Evolutionary conservation across 2,329 filamentous ascomycete genomes (phyloP).

Genomic region (Lizonia empirigonia): DNA sequence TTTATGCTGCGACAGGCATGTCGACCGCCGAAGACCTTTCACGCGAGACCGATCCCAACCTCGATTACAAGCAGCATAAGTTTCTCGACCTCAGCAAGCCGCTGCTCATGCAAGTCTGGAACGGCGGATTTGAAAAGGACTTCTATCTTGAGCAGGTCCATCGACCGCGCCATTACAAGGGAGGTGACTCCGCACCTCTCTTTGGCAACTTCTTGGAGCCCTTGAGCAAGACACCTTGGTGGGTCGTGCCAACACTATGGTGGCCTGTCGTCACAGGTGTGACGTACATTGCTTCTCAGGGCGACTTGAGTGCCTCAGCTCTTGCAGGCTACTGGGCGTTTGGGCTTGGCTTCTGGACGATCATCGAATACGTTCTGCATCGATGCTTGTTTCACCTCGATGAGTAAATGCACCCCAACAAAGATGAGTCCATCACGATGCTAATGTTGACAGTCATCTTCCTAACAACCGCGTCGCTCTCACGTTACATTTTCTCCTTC

Average conservation of each 20-base stretch:
- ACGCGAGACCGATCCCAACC: slow-evolving; percentile 76
- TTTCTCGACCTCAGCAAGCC: slow-evolving; percentile 89
- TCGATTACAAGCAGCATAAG: slow-evolving; percentile 88
- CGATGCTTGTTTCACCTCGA: slow-evolving; percentile 94
- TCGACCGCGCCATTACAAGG: slow-evolving; percentile 92
- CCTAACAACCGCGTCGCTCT: slow-evolving; percentile 90
- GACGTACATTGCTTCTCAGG: slow-evolving; percentile 63
- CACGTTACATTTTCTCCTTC: slow-evolving; percentile 88
- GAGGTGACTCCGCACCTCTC: slow-evolving; percentile 86
- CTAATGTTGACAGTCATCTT: slow-evolving; percentile 66
- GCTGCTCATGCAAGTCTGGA: slow-evolving; percentile 86
- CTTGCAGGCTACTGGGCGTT: slow-evolving; percentile 68
- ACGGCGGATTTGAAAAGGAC: slow-evolving; percentile 85
- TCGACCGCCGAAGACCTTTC: slow-evolving; percentile 84
- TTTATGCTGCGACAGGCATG: slow-evolving; percentile 78
- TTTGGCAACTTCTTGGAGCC: slow-evolving; percentile 99
- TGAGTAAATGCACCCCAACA: slow-evolving; percentile 63
- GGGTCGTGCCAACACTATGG: slow-evolving; percentile 83
- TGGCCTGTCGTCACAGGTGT: slow-evolving; percentile 79
- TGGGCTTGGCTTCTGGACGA: slow-evolving; percentile 81
- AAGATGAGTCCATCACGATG: slow-evolving; percentile 25
- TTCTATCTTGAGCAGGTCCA: slow-evolving; percentile 98
- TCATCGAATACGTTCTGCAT: slow-evolving; percentile 88
- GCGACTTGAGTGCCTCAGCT: slow-evolving; percentile 59
- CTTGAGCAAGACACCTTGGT: slow-evolving; percentile 95